Conservation (phyloP, 2,329 filamentous ascomycete species). For the Endocalyx cinctus region DNA sequence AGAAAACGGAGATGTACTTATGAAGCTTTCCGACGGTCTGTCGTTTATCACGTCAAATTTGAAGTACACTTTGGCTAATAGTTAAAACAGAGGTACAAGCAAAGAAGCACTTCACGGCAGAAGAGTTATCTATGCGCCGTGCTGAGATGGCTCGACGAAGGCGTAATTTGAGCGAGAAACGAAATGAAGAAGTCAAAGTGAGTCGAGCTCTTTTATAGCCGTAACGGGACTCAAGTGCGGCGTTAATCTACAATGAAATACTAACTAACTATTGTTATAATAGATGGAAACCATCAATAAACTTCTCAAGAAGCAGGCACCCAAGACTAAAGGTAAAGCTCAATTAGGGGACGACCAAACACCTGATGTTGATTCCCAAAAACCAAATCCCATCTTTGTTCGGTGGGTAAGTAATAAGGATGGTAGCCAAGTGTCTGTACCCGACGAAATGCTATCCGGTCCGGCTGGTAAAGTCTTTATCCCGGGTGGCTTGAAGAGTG, state of each 20-base stretch:
- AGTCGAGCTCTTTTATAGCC: slow-evolving; percentile 5
- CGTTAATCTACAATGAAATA: neutral
- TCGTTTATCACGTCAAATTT: too few species aligned
- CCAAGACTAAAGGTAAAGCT: slow-evolving; percentile 61
- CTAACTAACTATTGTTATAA: slow-evolving; percentile 7
- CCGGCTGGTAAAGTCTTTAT: slow-evolving; percentile 59
- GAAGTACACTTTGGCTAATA: too few species aligned
- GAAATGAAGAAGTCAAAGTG: slow-evolving; percentile 61
- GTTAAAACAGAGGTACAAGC: slow-evolving; percentile 54
- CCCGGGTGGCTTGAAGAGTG: slow-evolving; percentile 25
- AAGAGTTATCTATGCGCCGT: slow-evolving; percentile 58
- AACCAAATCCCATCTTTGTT: slow-evolving; percentile 57
- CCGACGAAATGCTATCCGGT: slow-evolving; percentile 61
- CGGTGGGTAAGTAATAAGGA: slow-evolving; percentile 67
- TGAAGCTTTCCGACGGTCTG: slow-evolving; percentile 59
- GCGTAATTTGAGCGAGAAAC: slow-evolving; percentile 60
- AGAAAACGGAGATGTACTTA: slow-evolving; percentile 47
- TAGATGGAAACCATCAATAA: slow-evolving; percentile 92
- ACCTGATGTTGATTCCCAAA: slow-evolving; percentile 42
- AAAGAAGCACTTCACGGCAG: slow-evolving; percentile 58
- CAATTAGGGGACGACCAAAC: slow-evolving; percentile 42
- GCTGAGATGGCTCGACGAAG: slow-evolving; percentile 59
- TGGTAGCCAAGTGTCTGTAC: slow-evolving; percentile 60
- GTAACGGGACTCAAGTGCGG: too few species aligned
- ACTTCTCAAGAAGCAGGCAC: slow-evolving; percentile 78